Percentiles rank a stretch among this genome's conserved stretches.
Conservation (phyloP, 495 filamentous ascomycete species). For the Glonium stellatum region DNA sequence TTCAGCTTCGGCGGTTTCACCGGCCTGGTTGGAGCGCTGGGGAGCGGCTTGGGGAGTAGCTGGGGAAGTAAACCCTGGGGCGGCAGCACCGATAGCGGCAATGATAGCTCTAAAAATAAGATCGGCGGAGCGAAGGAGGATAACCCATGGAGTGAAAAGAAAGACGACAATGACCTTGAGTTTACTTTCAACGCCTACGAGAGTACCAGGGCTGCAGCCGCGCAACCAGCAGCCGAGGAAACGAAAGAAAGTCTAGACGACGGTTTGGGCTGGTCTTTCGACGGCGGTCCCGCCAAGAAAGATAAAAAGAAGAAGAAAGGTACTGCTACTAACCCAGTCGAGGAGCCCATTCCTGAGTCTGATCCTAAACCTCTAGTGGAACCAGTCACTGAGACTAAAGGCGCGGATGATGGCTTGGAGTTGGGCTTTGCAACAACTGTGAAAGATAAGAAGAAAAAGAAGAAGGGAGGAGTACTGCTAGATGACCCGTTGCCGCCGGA, state of each 20-base stretch:
- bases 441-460: too few relatives aligned
- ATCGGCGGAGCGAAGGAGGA: constrained; percentile 14
- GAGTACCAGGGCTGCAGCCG: background rate
- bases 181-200: constrained; percentile 24
- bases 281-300: background rate
- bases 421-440: too few relatives aligned
- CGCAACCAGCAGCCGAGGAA: constrained; percentile 16
- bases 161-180: constrained; percentile 1
- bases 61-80: constrained; percentile 25
- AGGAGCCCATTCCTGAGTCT: background rate
- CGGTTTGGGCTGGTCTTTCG: background rate
- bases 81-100: constrained; percentile 14
- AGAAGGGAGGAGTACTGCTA: too few relatives aligned
- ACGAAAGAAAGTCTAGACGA: constrained; percentile 7
- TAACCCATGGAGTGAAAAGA: constrained; percentile 30
- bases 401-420: too few relatives aligned
- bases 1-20: constrained; percentile 22
- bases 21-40: constrained; percentile 13
- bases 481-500: too few relatives aligned
- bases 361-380: constrained; percentile 29
- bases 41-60: background rate
- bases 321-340: constrained; percentile 10
- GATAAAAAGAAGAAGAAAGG: constrained; percentile 24
- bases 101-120: constrained; percentile 5
- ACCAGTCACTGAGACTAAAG: too few relatives aligned